A percentile compares a stretch with the other conserved stretches of the same genome.
Conservation (phyloP, 2,329 filamentous ascomycete genomes). For the Ophiostoma quercus region DNA sequence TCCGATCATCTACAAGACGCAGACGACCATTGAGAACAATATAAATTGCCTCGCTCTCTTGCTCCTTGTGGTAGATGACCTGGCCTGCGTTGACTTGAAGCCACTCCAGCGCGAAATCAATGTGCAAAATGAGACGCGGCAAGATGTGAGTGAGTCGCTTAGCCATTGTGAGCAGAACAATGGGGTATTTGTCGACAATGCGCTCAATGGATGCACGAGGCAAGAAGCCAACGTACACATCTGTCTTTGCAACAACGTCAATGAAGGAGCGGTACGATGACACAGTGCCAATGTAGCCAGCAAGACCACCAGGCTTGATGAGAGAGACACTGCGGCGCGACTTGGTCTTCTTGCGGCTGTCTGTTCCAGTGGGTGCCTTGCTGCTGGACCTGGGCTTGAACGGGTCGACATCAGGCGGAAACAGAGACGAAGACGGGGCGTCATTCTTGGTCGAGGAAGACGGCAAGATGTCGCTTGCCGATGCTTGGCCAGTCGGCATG, state of each 20-base stretch:
- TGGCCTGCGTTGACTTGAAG: constrained; percentile 93
- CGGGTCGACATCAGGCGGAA: constrained; percentile 11
- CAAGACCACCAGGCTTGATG: constrained; percentile 89
- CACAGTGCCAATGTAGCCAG: constrained; percentile 89
- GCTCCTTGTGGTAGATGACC: constrained; percentile 85
- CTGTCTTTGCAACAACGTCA: constrained; percentile 93
- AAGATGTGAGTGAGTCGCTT: constrained; percentile 87
- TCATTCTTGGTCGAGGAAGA: constrained; percentile 24
- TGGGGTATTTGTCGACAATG: constrained; percentile 87
- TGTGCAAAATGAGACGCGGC: constrained; percentile 85
- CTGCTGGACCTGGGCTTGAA: constrained; percentile 13
- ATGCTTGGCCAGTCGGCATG: constrained; percentile 62
- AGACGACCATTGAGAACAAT: constrained; percentile 93
- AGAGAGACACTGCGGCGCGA: constrained; percentile 70
- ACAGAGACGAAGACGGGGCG: constrained; percentile 28
- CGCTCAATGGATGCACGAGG: constrained; percentile 79
- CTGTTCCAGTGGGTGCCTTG: constrained; percentile 10
- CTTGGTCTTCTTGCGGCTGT: constrained; percentile 43
- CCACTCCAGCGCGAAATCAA: constrained; percentile 98
- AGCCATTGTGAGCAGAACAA: constrained; percentile 90
- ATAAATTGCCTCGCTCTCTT: constrained; percentile 97
- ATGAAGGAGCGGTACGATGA: constrained; percentile 95
- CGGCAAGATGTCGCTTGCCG: constrained; percentile 38
- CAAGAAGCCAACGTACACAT: constrained; percentile 95
- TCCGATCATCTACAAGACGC: constrained; percentile 74